Conservation (phyloP, 192 early-diverging fungal species). For the Backusella psychrophila region DNA sequence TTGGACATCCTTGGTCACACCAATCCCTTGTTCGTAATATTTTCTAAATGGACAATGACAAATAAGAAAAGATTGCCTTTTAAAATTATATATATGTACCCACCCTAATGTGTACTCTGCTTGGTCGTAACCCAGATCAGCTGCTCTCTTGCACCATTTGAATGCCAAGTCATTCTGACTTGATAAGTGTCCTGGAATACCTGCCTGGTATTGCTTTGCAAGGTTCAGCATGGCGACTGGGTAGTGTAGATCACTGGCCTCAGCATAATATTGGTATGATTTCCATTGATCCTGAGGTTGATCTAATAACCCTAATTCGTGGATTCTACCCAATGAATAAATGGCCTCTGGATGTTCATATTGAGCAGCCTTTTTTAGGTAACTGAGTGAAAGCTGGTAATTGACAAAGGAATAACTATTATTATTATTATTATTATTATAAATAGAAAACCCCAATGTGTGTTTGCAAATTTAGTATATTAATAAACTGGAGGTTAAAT, state of each 20-base stretch:
- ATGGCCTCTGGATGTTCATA: slow-evolving; percentile 71
- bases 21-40: slow-evolving; percentile 34
- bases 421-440: slow-evolving; percentile 34
- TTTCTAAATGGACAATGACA: background rate
- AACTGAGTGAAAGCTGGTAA: slow-evolving; percentile 6
- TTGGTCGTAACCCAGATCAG: slow-evolving; percentile 70
- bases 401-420: slow-evolving; percentile 55
- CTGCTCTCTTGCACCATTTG: slow-evolving; percentile 78
- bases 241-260: slow-evolving; percentile 75
- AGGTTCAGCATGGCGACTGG: slow-evolving; percentile 84
- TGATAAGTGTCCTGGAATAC: slow-evolving; percentile 33
- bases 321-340: slow-evolving; percentile 75
- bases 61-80: background rate
- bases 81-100: background rate
- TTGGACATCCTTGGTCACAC: slow-evolving; percentile 16
- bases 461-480: background rate
- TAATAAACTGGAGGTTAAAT: background rate
- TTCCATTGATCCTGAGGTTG: slow-evolving; percentile 60
- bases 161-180: slow-evolving; percentile 53
- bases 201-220: slow-evolving; percentile 77
- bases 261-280: slow-evolving; percentile 75
- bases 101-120: slow-evolving; percentile 93
- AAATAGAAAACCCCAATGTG: slow-evolving; percentile 41
- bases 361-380: slow-evolving; percentile 68
- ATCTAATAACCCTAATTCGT: slow-evolving; percentile 74